Evolutionary conservation across 257 asterid species (phyloP), one percentile per base, ranked within the genome.

Genomic region (Pogostemon cablin): DNA sequence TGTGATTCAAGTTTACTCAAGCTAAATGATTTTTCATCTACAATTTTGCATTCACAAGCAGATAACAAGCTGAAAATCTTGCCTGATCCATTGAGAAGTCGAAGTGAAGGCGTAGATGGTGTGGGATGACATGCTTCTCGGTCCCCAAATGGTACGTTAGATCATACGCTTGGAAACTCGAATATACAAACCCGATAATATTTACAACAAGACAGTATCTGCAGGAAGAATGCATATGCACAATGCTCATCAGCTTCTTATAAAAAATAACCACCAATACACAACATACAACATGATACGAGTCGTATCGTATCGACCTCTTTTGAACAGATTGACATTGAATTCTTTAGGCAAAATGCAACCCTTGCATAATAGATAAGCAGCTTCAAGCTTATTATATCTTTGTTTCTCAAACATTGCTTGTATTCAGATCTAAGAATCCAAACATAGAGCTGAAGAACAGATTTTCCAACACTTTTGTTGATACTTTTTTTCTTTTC

Each of bases 61-160:
- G 41, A 4, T 9, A 15, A 43, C 3, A 3, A 61, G 67, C 25
- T 11, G 57, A 38, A 35, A 55, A 9, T 20, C 92, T 83, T 72
- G 83, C 98, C 97, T 92, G 98, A 73, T 92, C 96, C 85, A 90
- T 81, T 20, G 86, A 75, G 74, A 92, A 90, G 68, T 82, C 89
- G 9, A 92, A 87, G 73, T 80, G 90, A 78, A 72, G 69, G 9
- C 88, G 91, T 9, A 83, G 76, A 56, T 75, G 76, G 79, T 73
- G 84, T 7, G 96, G 72, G 79, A 85, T 65, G 20, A 81, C 69
- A 25, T 85, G 90, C 71, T 85, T 90, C 76, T 78, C 88, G 2
- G 91, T 80, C 40, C 82, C 87, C 86, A 90, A 77, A 77, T 75
- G 59, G 69, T 81, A 87, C 4, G 90, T 85, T 37, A 87, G 69